Base-by-base conservation (phyloP, 2,329 filamentous ascomycete genomes). In the Trichoderma sp. region DNA sequence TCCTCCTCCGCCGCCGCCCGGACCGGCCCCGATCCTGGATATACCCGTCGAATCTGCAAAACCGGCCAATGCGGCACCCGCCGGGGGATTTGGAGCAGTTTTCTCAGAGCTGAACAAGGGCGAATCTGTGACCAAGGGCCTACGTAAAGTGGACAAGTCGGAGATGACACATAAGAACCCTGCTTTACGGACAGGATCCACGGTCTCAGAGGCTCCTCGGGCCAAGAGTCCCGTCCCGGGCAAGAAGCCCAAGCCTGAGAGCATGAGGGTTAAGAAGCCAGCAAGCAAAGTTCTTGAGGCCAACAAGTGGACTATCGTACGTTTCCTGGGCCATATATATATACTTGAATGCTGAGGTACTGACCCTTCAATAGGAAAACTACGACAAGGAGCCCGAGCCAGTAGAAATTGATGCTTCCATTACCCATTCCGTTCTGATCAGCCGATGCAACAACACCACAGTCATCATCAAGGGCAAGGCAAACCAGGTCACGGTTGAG, bases 121-220 rank as follows among this genome's bases (percentile, higher is more conserved):
- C 69, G 89, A 92, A 70, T 86, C 88, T n/a, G 92, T 99, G 70
- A 99, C 96, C 4, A 89, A 92, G 73, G 90, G 92, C 37, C 86
- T 99, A 43, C 91, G 92, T 73, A 99, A 97, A 84, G 96, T 99
- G 61, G 95, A 97, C 82, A 91, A 91, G 77, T 96, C 92, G 66
- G 87, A 98, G 80, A 97, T 97, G 95, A 99, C 96, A 70, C 96
- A 99, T 83, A 98, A 98, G 85, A 99, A 99, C 81, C 96, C 96
- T 16, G 88, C 90, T 11, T 85, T 99, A 69, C 90, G 96, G 72
- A 87, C 92, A 29, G 84, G 85, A 71, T 91, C 92, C 14, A 86
- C 88, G 2, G 92, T 95, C 3, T 85, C 92, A 33, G 87, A 86
- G 52, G 84, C 85, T 7, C 77, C 83, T 29, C 87, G 92, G 60